Evolutionary conservation across 2,329 filamentous ascomycete species (phyloP), one percentile per base, ranked within the genome.

Genomic region (Ceratocystis huliohia): DNA sequence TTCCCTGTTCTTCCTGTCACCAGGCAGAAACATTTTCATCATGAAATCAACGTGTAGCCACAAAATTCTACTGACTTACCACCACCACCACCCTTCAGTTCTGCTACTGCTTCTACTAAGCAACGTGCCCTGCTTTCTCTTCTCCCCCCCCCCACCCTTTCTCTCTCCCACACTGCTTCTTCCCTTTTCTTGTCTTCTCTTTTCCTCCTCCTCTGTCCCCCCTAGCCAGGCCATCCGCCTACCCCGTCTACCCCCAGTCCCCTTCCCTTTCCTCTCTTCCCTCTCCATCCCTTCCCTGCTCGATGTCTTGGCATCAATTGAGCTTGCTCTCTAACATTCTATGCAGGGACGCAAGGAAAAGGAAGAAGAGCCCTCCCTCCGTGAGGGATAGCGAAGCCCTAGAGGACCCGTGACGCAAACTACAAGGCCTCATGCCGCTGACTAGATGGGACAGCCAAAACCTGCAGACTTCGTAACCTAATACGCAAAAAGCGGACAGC

Each of bases 261-360:
- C 17, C 30, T n/a, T 37, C 30, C 22, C 53, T 57, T 57, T 15
- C 17, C 22, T 28, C 53, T 8, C 48, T 22, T 22, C 48, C 6
- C 20, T 25, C 53, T 17, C 53, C 28, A 13, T 30, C 28, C 17
- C 30, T 20, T 37, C 15, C 22, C 20, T 20, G 13, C n/a, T 8
- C 25, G 2, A 30, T n/a, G 56, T 59, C 56, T 59, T 59, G 28
- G 56, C 56, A 37, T 37, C 56, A 59, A 30, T 59, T 28, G n/a
- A 30, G 22, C 13, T 48, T 17, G 15, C 15, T 37, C 17, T 59
- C 28, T 25, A n/a, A 59, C 8, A 17, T 59, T 59, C 56, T 59
- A 59, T 59, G 56, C 56, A 59, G 56, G 56, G 56, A 59, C 56
- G 10, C 17, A 59, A 56, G 20, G 33, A 10, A 59, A 59, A 17